Conservation (phyloP, 352 stramenopile species). For the Phytopythium vexans region DNA sequence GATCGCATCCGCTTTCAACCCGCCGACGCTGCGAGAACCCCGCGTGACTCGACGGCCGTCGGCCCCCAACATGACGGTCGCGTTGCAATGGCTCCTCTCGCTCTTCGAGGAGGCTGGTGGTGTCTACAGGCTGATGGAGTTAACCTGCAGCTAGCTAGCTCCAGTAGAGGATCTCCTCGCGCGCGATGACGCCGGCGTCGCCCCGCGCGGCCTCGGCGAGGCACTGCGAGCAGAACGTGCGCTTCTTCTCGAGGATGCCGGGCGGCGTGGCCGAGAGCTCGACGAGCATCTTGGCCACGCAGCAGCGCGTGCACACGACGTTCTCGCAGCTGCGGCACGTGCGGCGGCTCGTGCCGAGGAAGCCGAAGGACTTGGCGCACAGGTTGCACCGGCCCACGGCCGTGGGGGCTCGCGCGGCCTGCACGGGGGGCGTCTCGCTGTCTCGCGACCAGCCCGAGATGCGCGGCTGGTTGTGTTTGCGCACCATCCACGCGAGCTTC, state of each 20-base stretch:
- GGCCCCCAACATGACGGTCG: too few relatives aligned
- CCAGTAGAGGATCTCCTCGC: constrained; percentile 12
- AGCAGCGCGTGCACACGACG: constrained; percentile 16
- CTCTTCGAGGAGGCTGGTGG: too few relatives aligned
- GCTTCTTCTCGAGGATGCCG: constrained; percentile 23
- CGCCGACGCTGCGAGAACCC: too few relatives aligned
- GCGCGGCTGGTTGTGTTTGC: constrained; percentile 10
- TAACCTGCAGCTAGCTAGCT: neutral
- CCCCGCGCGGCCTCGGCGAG: constrained; percentile 19
- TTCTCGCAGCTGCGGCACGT: constrained; percentile 22
- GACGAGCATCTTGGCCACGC: constrained; percentile 13
- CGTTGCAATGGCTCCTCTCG: too few relatives aligned
- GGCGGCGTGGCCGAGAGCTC: constrained; percentile 4
- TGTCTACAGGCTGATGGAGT: neutral
- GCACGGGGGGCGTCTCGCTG: neutral
- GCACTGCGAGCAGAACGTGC: constrained; percentile 29
- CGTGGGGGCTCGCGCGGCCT: neutral
- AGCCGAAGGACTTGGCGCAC: constrained; percentile 18
- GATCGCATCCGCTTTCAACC: too few relatives aligned
- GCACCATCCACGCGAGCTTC: constrained; percentile 30
- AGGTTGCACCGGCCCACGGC: constrained; percentile 18
- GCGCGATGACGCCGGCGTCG: constrained; percentile 24
- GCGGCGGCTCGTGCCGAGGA: constrained; percentile 21
- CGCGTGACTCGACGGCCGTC: too few relatives aligned
- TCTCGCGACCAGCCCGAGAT: neutral